phyloP scores from a whole-genome alignment of 176 grass and related monocot species.

The Eragrostis curvula region DNA sequence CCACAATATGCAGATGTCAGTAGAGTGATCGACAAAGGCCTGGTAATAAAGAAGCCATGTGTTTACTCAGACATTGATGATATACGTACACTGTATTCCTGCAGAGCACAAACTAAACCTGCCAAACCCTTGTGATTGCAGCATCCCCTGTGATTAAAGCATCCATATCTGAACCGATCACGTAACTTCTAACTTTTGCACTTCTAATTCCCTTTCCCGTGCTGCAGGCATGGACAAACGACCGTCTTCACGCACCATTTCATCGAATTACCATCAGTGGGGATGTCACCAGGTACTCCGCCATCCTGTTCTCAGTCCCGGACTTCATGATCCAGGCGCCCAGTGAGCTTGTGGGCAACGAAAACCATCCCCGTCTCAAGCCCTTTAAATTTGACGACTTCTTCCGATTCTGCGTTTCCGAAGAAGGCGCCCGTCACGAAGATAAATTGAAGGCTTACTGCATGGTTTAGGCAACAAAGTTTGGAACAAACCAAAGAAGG shows the following conservation, averaged over 20 bases:
- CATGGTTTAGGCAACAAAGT: conserved; percentile 20
- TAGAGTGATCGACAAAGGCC: too few species aligned
- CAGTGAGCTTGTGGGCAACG: conserved; percentile 61
- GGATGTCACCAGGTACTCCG: conserved; percentile 55
- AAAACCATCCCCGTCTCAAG: conserved; percentile 64
- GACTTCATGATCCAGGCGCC: conserved; percentile 27
- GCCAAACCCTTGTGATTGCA: too few species aligned
- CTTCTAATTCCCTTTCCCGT: too few species aligned
- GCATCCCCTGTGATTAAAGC: too few species aligned
- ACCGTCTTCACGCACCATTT: conserved; percentile 46
- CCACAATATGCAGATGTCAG: too few species aligned
- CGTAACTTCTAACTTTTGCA: too few species aligned
- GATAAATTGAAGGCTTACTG: conserved; percentile 61
- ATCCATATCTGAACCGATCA: too few species aligned
- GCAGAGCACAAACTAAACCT: too few species aligned
- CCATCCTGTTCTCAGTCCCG: conserved; percentile 65
- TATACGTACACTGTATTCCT: too few species aligned
- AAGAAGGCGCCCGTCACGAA: conserved; percentile 46
- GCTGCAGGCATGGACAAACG: conserved; percentile 76
- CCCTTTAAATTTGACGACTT: conserved; percentile 38
- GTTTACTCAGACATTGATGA: too few species aligned
- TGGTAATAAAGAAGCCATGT: too few species aligned
- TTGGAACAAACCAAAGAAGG: background rate
- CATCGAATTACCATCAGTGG: conserved; percentile 57
- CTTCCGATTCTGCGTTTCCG: conserved; percentile 45